Conservation (phyloP, 1,139 yeast genomes). For the Taphrina wiesneri region DNA sequence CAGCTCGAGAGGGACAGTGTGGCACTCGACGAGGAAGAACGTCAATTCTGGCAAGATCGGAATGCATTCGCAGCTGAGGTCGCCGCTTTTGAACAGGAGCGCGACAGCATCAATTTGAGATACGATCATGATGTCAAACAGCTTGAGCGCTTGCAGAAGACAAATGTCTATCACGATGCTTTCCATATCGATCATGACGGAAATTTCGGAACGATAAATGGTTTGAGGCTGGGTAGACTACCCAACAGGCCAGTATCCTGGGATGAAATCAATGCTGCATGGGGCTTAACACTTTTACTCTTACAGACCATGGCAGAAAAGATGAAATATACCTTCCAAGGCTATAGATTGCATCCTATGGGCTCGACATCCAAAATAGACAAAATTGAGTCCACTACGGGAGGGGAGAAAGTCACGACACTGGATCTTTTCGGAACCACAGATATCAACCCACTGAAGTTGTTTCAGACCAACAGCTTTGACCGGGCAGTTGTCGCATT, state of each 20-base stretch:
- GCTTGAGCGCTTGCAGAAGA: constrained; percentile 57
- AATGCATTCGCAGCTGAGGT: constrained; percentile 22
- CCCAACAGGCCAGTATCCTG: constrained; percentile 64
- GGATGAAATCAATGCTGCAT: constrained; percentile 89
- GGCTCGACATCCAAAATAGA: constrained; percentile 83
- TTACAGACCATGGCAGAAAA: constrained; percentile 64
- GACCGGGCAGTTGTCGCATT: constrained; percentile 79
- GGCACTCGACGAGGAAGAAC: constrained; percentile 40
- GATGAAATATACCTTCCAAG: constrained; percentile 57
- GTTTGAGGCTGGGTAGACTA: constrained; percentile 70
- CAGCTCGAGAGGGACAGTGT: constrained; percentile 42
- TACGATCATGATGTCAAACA: constrained; percentile 38
- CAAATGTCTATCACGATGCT: constrained; percentile 78
- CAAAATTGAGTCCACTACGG: constrained; percentile 51
- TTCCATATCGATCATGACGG: constrained; percentile 83
- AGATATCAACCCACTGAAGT: constrained; percentile 60
- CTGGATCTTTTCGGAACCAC: constrained; percentile 62
- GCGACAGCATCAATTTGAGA: constrained; percentile 39
- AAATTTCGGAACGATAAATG: constrained; percentile 83
- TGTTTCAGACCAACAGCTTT: constrained; percentile 67
- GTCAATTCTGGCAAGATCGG: constrained; percentile 28
- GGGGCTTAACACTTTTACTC: constrained; percentile 78
- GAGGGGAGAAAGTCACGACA: constrained; percentile 43
- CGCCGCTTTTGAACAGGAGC: constrained; percentile 35
- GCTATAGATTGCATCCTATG: constrained; percentile 72